A percentile compares a stretch with the other conserved stretches of the same genome.
These are phyloP conservation scores for Oryza officinalis DNA, from an alignment of 176 grass and related monocot species.

Conservation along the genomic window DNA sequence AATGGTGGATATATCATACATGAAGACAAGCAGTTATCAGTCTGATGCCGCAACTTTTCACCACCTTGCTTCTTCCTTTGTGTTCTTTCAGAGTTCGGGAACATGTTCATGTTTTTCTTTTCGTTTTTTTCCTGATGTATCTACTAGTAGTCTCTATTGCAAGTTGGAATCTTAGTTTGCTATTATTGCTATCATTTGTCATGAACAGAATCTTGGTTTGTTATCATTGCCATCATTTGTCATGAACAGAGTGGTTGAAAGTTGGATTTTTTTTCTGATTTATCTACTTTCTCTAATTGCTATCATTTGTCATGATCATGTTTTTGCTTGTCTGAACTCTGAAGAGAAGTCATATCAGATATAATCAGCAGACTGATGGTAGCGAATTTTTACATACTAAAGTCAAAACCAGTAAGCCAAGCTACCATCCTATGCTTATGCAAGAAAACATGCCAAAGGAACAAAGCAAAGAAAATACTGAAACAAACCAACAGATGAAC, in stretches of 20 bases:
- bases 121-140: no score
- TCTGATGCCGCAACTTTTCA: no score
- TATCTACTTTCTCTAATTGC: background rate
- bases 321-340: background rate
- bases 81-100: no score
- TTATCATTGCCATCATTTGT: no score
- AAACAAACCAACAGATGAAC: background rate
- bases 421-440: background rate
- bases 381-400: background rate
- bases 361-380: background rate
- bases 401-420: background rate
- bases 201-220: background rate
- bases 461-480: background rate
- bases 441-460: slow-evolving; percentile 9
- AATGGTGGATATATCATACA: background rate
- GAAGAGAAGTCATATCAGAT: background rate
- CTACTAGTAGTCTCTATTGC: background rate
- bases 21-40: background rate
- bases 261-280: background rate
- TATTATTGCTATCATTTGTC: background rate
- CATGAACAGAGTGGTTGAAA: background rate
- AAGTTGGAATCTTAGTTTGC: background rate
- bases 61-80: background rate
- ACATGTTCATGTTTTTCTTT: no score
- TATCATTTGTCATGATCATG: background rate